A percentile compares a stretch with the other conserved stretches of the same genome.
phyloP scores from a whole-genome alignment of 2,329 filamentous ascomycete genomes.

The Emmonsia crescens region DNA sequence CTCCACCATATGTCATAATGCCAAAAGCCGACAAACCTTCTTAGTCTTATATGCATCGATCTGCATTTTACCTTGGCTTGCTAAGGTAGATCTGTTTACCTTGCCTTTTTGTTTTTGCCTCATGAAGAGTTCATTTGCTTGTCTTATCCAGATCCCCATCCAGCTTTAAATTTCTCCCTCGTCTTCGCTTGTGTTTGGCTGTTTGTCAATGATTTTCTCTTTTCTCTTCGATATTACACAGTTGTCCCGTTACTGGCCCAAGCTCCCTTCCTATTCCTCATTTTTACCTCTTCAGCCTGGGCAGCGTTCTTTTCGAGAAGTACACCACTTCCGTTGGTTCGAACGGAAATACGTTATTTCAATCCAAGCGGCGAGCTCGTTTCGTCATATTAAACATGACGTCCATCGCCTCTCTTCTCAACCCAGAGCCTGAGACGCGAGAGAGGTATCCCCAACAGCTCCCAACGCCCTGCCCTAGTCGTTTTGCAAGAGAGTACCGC shows the following conservation, averaged over 20 bases:
- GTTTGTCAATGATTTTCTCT: constrained; percentile 1
- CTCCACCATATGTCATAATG: constrained; percentile 6
- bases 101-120: constrained; percentile 8
- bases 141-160: not conserved
- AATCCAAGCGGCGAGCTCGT: not conserved
- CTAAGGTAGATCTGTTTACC: constrained; percentile 7
- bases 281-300: not conserved
- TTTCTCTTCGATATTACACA: not conserved
- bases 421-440: constrained; percentile 41
- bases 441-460: constrained; percentile 23
- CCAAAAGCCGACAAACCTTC: constrained; percentile 11
- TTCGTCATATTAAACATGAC: constrained; percentile 40
- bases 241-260: not conserved
- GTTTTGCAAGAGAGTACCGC: constrained; percentile 32
- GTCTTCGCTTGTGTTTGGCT: constrained; percentile 6
- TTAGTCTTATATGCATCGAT: constrained; percentile 9
- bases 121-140: not conserved
- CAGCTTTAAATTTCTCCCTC: constrained; percentile 8
- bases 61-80: constrained; percentile 12
- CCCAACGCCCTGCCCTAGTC: constrained; percentile 31
- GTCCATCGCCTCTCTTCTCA: constrained; percentile 55
- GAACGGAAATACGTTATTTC: not conserved
- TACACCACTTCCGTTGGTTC: constrained; percentile 1
- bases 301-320: constrained; percentile 4
- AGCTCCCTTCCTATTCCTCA: constrained; percentile 1